Percentiles rank a stretch among this genome's conserved stretches.
Conservation (phyloP, 31 red algal genomes). For the Endocladia muricata region DNA sequence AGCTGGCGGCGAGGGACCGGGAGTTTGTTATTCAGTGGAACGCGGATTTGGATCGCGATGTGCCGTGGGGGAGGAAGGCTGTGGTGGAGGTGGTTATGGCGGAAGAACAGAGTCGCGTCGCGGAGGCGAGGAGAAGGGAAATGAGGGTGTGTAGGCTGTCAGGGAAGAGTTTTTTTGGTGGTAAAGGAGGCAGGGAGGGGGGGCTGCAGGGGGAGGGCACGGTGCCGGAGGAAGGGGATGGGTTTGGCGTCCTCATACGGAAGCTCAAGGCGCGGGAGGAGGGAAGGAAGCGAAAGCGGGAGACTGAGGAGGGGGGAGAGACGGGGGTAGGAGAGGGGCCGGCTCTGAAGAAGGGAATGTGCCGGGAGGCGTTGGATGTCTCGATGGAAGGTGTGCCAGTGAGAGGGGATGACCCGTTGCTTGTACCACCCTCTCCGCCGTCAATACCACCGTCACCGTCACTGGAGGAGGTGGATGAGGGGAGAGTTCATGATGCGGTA, state of each 20-base stretch:
- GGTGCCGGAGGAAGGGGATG: slow-evolving; percentile 5
- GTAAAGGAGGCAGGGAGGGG: background rate
- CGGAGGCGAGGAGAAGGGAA: background rate
- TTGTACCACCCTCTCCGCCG: background rate
- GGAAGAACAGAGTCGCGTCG: background rate
- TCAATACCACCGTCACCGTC: slow-evolving; percentile 1
- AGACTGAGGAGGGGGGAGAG: background rate
- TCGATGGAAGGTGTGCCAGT: background rate
- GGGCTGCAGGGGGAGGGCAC: background rate
- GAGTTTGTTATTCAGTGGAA: slow-evolving; percentile 24
- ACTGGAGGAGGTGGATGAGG: no score
- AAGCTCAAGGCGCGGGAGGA: background rate
- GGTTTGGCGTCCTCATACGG: slow-evolving; percentile 11
- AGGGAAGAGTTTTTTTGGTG: slow-evolving; percentile 1
- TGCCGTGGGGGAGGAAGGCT: background rate
- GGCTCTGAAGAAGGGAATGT: background rate
- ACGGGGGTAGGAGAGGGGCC: background rate
- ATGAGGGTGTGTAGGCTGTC: no score
- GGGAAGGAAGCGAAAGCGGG: background rate
- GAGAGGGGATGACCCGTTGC: background rate
- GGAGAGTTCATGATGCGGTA: no score
- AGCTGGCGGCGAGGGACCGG: slow-evolving; percentile 1
- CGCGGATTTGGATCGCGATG: slow-evolving; percentile 3
- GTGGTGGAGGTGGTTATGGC: background rate
- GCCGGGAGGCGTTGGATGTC: background rate